Conservation (phyloP, 768 basidiomycete species). For the Naematelia aurantialba region DNA sequence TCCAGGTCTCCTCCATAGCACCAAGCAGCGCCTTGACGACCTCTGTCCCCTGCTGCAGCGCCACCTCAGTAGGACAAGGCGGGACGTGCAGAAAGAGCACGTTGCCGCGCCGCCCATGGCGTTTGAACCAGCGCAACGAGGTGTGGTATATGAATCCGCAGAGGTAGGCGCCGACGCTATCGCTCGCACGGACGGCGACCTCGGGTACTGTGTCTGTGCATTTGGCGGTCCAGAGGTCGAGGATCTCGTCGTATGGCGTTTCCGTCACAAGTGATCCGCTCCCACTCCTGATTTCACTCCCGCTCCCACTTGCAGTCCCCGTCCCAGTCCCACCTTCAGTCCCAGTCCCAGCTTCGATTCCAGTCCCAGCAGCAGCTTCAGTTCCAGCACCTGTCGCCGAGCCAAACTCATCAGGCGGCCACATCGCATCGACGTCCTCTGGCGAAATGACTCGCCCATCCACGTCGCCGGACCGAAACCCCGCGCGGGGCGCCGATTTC, state of each 20-base stretch:
- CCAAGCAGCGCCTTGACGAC: not conserved
- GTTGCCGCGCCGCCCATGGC: not conserved
- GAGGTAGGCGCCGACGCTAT: conserved; percentile 3
- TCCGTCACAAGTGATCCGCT: not conserved
- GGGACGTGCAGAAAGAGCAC: conserved; percentile 8
- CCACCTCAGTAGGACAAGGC: not conserved
- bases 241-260: not conserved
- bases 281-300: not conserved
- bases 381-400: not conserved
- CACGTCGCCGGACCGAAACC: not conserved
- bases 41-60: not conserved
- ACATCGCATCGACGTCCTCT: not conserved
- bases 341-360: not conserved
- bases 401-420: not conserved
- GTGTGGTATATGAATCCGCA: conserved; percentile 10
- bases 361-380: not conserved
- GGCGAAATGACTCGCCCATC: not conserved
- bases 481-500: not conserved
- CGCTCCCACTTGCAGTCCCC: not conserved
- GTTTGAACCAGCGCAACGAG: not conserved
- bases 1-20: conserved; percentile 1
- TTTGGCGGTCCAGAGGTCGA: not conserved
- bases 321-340: not conserved
- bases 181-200: not conserved
- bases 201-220: not conserved